These are phyloP conservation scores for Francoa sonchifolia DNA, from an alignment of 441 rosid species.

Conservation along the genomic window DNA sequence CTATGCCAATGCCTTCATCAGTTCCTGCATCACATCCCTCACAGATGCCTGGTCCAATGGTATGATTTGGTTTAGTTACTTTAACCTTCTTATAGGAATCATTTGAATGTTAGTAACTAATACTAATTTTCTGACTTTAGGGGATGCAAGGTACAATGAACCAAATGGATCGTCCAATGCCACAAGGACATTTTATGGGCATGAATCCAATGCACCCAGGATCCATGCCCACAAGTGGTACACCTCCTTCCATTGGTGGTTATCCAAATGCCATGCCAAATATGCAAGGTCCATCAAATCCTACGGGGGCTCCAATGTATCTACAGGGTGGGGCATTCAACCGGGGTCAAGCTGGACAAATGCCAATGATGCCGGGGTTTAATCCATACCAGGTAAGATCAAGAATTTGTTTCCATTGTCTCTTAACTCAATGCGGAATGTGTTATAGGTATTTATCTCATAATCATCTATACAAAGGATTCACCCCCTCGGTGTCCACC, in stretches of 20 bases:
- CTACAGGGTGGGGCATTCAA: slow-evolving; percentile 64
- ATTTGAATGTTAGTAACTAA: too few species aligned
- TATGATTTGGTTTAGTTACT: slow-evolving; percentile 18
- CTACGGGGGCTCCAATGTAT: slow-evolving; percentile 49
- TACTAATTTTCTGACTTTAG: slow-evolving; percentile 26
- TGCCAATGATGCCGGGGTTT: slow-evolving; percentile 77
- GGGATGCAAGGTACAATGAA: slow-evolving; percentile 91
- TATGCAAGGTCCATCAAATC: slow-evolving; percentile 68
- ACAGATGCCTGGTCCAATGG: slow-evolving; percentile 73
- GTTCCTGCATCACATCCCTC: slow-evolving; percentile 37
- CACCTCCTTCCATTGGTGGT: slow-evolving; percentile 46
- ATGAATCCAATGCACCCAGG: slow-evolving; percentile 58
- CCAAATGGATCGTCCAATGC: slow-evolving; percentile 64
- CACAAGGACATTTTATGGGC: slow-evolving; percentile 85
- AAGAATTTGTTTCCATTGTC: not conserved
- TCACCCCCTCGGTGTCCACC: too few species aligned
- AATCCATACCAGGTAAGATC: slow-evolving; percentile 65
- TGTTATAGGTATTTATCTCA: too few species aligned
- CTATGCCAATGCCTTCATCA: slow-evolving; percentile 39
- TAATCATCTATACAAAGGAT: not conserved
- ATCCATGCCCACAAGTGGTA: slow-evolving; percentile 29
- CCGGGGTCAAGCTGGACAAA: slow-evolving; percentile 69
- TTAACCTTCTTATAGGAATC: not conserved
- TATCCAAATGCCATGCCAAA: slow-evolving; percentile 56
- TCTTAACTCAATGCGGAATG: too few species aligned